Evolutionary conservation across 352 stramenopile species (phyloP).

Genomic region (Phytophthora multivora): DNA sequence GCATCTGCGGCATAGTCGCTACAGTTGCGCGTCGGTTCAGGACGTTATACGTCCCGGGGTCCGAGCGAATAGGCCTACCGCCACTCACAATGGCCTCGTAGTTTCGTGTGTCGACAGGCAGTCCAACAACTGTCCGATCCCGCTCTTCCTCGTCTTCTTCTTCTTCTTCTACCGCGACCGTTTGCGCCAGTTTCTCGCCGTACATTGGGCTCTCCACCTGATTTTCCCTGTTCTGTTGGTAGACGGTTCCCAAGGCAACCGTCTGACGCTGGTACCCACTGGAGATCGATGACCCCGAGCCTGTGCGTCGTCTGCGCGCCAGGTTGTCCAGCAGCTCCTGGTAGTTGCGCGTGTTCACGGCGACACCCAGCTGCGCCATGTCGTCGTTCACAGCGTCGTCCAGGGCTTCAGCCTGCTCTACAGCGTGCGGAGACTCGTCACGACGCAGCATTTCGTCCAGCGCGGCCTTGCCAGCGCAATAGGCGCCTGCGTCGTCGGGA

Average conservation of each 20-base stretch:
- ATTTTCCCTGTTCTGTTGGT: conserved; percentile 18
- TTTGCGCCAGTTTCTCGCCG: conserved; percentile 4
- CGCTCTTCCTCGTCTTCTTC: conserved; percentile 31
- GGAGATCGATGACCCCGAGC: conserved; percentile 19
- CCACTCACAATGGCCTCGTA: conserved; percentile 51
- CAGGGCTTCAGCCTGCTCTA: conserved; percentile 17
- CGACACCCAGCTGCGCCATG: conserved; percentile 46
- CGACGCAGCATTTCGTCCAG: conserved; percentile 19
- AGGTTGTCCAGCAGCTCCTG: conserved; percentile 54
- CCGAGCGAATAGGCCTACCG: conserved; percentile 25
- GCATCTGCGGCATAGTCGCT: conserved; percentile 29
- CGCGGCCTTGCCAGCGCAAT: conserved; percentile 8
- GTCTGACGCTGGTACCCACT: conserved; percentile 18
- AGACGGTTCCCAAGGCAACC: conserved; percentile 24
- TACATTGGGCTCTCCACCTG: conserved; percentile 6
- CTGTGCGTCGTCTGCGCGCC: conserved; percentile 17
- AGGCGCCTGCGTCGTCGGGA: conserved; percentile 11
- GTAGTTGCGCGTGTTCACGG: conserved; percentile 71
- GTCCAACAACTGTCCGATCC: conserved; percentile 46
- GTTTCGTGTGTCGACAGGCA: conserved; percentile 56
- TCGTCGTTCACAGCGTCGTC: conserved; percentile 23
- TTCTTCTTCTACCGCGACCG: conserved; percentile 11
- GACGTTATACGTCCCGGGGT: conserved; percentile 23
- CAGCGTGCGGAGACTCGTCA: conserved; percentile 11
- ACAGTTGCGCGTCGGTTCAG: conserved; percentile 30